Percentiles rank a stretch among this genome's conserved stretches.
These are phyloP conservation scores for Boletus insuetus DNA, from an alignment of 768 basidiomycete species.

Conservation along the genomic window DNA sequence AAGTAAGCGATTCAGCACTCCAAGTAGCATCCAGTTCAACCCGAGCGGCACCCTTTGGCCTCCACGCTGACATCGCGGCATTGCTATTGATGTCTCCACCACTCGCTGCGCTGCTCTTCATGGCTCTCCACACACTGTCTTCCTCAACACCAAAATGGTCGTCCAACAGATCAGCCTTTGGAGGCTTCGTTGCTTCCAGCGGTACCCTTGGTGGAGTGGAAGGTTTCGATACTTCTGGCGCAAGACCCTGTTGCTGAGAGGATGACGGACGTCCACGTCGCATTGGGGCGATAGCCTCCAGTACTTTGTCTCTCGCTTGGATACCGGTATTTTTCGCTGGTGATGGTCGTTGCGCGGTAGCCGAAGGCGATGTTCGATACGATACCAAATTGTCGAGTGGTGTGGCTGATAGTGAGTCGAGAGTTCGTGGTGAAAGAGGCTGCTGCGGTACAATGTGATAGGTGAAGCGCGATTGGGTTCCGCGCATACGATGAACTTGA, in stretches of 20 bases:
- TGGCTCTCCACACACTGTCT: constrained; percentile 48
- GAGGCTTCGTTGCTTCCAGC: constrained; percentile 12
- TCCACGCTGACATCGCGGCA: constrained; percentile 28
- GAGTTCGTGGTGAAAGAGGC: constrained; percentile 42
- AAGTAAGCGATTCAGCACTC: constrained; percentile 32
- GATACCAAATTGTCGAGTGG: constrained; percentile 40
- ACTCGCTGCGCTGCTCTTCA: constrained; percentile 24
- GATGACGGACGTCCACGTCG: constrained; percentile 61
- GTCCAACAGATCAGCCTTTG: constrained; percentile 34
- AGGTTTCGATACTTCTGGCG: constrained; percentile 31
- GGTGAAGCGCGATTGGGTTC: constrained; percentile 76
- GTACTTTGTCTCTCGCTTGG: constrained; percentile 72
- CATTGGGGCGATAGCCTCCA: constrained; percentile 80
- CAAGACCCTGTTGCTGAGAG: constrained; percentile 35
- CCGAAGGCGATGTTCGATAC: constrained; percentile 30
- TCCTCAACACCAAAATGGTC: constrained; percentile 40
- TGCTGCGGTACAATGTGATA: constrained; percentile 58
- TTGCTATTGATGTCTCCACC: constrained; percentile 16
- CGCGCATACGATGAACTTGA: constrained; percentile 81
- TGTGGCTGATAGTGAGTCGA: constrained; percentile 26
- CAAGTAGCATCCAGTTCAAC: constrained; percentile 38
- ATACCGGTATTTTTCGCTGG: constrained; percentile 46
- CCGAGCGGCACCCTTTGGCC: constrained; percentile 19
- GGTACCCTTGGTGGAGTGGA: constrained; percentile 20
- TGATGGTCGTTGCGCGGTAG: constrained; percentile 14